These are phyloP conservation scores for Yamadazyma tumulicola DNA, from an alignment of 805 yeast species.

Conservation along the genomic window DNA sequence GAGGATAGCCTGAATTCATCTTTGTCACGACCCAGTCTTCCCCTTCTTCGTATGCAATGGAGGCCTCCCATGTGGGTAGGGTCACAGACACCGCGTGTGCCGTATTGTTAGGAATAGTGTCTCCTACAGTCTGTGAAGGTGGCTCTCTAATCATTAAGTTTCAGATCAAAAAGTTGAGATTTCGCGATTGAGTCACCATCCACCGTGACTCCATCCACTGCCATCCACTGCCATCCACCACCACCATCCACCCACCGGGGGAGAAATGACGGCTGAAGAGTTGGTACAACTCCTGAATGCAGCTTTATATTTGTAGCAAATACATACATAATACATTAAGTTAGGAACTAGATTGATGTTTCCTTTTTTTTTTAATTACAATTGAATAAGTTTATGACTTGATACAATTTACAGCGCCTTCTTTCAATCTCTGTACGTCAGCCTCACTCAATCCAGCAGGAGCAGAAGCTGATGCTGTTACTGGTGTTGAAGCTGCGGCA, in stretches of 20 bases:
- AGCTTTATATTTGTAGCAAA: no score
- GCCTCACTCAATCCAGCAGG: slow-evolving; percentile 15
- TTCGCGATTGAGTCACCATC: no score
- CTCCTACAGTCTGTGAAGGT: slow-evolving; percentile 61
- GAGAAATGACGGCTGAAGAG: no score
- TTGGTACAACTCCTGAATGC: no score
- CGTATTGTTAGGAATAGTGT: slow-evolving; percentile 83
- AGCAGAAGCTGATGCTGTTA: slow-evolving; percentile 19
- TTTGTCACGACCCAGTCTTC: slow-evolving; percentile 71
- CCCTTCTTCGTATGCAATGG: slow-evolving; percentile 90
- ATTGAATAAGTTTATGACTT: slow-evolving; percentile 6
- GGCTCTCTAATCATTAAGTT: no score
- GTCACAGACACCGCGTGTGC: slow-evolving; percentile 94
- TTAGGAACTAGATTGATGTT: no score
- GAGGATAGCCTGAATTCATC: slow-evolving; percentile 87
- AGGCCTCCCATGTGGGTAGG: slow-evolving; percentile 92
- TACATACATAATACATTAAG: no score
- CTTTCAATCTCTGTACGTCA: slow-evolving; percentile 27
- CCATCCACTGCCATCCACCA: no score
- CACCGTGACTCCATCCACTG: no score
- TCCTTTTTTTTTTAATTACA: no score
- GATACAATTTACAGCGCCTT: slow-evolving; percentile 76
- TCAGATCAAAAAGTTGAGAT: no score
- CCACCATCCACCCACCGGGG: no score
- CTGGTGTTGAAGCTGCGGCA: slow-evolving; percentile 10